These are phyloP conservation scores for Sambucus nigra DNA, from an alignment of 129 eudicot species.

Conservation along the genomic window DNA sequence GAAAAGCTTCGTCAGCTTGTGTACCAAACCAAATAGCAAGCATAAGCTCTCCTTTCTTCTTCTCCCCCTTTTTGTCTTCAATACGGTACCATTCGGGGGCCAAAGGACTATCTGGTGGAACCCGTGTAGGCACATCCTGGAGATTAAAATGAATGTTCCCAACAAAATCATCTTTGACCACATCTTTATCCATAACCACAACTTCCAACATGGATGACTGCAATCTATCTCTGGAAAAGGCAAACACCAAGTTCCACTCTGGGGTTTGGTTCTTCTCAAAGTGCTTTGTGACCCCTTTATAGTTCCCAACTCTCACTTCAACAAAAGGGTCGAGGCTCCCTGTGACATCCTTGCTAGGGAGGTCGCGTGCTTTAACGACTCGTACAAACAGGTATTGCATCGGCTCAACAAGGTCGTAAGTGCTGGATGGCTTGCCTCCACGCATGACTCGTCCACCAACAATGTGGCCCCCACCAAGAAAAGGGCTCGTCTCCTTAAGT, in stretches of 20 bases:
- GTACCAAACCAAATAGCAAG: constrained; percentile 93
- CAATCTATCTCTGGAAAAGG: constrained; percentile 70
- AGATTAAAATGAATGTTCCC: constrained; percentile 62
- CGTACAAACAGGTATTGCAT: constrained; percentile 85
- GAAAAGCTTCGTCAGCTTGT: constrained; percentile 92
- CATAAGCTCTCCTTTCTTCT: constrained; percentile 76
- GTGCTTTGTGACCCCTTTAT: constrained; percentile 73
- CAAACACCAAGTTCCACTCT: constrained; percentile 82
- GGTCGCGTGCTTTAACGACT: constrained; percentile 78
- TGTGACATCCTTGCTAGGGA: constrained; percentile 61
- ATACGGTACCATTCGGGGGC: constrained; percentile 95
- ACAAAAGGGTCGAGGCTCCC: constrained; percentile 90
- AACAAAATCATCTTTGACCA: constrained; percentile 70
- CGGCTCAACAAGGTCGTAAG: constrained; percentile 79
- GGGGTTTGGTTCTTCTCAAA: constrained; percentile 57
- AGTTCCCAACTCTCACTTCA: constrained; percentile 83
- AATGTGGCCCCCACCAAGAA: constrained; percentile 73
- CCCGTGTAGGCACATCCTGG: constrained; percentile 69
- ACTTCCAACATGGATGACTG: constrained; percentile 73
- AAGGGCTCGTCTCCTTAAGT: constrained; percentile 74
- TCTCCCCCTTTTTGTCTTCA: constrained; percentile 62
- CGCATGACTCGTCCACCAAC: constrained; percentile 69
- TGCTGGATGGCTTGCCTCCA: constrained; percentile 42
- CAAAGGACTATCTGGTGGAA: constrained; percentile 90
- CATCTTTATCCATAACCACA: constrained; percentile 69